Percentiles rank a stretch among this genome's conserved stretches.
Evolutionary conservation across 768 basidiomycete species (phyloP).

Genomic region (Rhodotorula graminis): DNA sequence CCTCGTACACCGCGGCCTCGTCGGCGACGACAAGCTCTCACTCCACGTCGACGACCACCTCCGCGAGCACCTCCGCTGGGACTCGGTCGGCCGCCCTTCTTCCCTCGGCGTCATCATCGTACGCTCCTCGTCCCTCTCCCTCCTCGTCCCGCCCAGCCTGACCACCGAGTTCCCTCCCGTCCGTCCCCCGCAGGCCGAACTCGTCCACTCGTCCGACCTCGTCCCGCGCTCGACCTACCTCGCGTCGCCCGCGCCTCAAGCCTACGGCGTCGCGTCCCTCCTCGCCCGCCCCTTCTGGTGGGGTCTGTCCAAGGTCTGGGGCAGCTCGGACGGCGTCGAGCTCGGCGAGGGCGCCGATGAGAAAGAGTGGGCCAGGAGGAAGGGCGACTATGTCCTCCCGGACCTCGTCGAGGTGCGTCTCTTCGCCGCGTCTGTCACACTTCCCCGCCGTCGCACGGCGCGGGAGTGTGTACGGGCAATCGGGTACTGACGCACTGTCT

Average conservation of each 20-base stretch:
- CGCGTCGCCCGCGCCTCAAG: not conserved
- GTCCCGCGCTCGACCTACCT: conserved; percentile 13
- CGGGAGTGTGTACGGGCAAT: no score
- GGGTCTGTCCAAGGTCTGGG: conserved; percentile 20
- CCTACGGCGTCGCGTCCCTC: conserved; percentile 18
- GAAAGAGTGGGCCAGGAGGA: conserved; percentile 26
- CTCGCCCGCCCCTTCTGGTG: conserved; percentile 34
- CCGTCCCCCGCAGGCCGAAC: conserved; percentile 20
- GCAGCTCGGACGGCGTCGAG: not conserved
- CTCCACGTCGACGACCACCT: conserved; percentile 23
- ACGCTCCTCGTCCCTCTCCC: not conserved
- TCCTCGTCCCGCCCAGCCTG: fast-evolving
- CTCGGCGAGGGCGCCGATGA: conserved; percentile 29
- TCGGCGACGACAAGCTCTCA: conserved; percentile 27
- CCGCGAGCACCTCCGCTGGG: conserved; percentile 22
- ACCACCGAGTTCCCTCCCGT: no score
- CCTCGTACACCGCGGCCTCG: conserved; percentile 16
- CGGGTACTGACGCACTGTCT: not conserved
- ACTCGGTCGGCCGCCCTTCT: conserved; percentile 24
- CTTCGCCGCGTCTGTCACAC: not conserved
- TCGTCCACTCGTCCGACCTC: conserved; percentile 11
- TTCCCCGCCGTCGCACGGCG: not conserved
- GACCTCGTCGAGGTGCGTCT: conserved; percentile 33
- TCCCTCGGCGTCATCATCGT: conserved; percentile 31
- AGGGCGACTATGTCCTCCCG: conserved; percentile 26